Percentiles rank a stretch among this genome's conserved stretches.
phyloP scores from a whole-genome alignment of 805 yeast genomes.

The Yamadazyma sp. region DNA sequence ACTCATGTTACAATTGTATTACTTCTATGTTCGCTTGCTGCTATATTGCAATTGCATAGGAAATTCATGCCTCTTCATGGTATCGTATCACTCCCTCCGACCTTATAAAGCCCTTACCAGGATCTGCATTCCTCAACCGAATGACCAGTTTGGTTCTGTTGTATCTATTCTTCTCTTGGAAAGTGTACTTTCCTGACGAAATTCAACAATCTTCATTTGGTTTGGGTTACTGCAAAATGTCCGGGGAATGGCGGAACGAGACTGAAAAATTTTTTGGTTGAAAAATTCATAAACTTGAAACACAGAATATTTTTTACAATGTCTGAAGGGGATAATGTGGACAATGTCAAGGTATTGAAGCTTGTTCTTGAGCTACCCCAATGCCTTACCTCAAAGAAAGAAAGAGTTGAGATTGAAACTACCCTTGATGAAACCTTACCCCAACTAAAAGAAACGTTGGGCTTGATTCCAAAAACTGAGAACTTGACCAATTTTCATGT shows the following conservation, averaged over 20 bases:
- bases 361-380: constrained; percentile 10
- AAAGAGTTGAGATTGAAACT: constrained; percentile 26
- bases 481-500: constrained; percentile 63
- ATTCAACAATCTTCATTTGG: no score
- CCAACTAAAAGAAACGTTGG: constrained; percentile 58
- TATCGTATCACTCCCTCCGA: no score
- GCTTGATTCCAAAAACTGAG: constrained; percentile 55
- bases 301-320: constrained; percentile 3
- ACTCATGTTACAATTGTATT: no score
- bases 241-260: constrained; percentile 6
- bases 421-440: constrained; percentile 47
- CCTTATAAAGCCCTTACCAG: no score
- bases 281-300: constrained; percentile 7
- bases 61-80: no score
- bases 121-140: no score
- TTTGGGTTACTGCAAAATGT: no score
- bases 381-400: constrained; percentile 13
- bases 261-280: constrained; percentile 12
- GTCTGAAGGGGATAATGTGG: constrained; percentile 9
- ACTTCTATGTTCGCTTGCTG: no score
- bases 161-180: no score
- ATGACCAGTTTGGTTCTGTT: no score
- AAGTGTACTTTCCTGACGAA: no score
- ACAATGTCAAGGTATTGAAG: constrained; percentile 7
- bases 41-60: no score